These are phyloP conservation scores for Sisymbrium altissimum DNA, from an alignment of 345 rosid species.

Conservation along the genomic window DNA sequence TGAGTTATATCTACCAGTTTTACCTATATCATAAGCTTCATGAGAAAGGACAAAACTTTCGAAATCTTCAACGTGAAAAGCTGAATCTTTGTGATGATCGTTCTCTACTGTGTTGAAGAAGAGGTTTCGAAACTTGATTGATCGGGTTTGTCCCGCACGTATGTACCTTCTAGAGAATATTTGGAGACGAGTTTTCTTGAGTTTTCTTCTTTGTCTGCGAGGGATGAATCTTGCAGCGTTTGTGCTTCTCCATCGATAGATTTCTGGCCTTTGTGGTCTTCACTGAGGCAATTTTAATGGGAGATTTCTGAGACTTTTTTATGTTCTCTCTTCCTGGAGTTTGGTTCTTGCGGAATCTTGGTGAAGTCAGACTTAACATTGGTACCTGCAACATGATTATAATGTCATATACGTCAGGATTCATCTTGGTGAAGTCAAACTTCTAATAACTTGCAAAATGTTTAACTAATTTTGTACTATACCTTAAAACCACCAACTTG, in stretches of 20 bases:
- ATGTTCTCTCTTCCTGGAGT: conserved; percentile 29
- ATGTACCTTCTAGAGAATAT: conserved; percentile 36
- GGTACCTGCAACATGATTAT: conserved; percentile 42
- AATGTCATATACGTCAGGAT: conserved; percentile 7
- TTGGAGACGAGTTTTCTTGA: conserved; percentile 70
- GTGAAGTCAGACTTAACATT: conserved; percentile 39
- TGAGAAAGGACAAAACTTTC: conserved; percentile 7
- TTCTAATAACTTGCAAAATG: not conserved
- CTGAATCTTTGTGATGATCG: conserved; percentile 6
- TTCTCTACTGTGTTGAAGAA: conserved; percentile 13
- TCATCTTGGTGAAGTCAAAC: not conserved
- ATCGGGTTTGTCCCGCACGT: not conserved
- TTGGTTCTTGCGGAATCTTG: conserved; percentile 49
- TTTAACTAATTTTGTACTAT: not conserved
- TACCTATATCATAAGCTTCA: conserved; percentile 3
- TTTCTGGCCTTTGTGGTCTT: conserved; percentile 35
- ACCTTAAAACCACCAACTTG: conserved; percentile 9
- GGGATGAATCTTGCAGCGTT: conserved; percentile 33
- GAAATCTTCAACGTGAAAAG: conserved; percentile 21
- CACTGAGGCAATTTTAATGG: conserved; percentile 32
- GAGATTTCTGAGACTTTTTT: conserved; percentile 36
- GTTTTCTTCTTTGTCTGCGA: conserved; percentile 39
- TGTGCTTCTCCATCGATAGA: conserved; percentile 31
- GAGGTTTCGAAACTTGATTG: not conserved
- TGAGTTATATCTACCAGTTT: conserved; percentile 1